Evolutionary conservation across 129 eudicot genomes (phyloP).

Genomic region (Daucus carota): DH1_v3.0 NC_030381.2:34806501-34807000

Average conservation of each 20-base stretch:
- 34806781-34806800: too few species aligned
- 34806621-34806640: constrained; percentile 1
- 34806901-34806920: too few species aligned
- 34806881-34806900: too few species aligned
- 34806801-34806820: neutral
- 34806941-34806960: too few species aligned
- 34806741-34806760: neutral
- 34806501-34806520: constrained; percentile 18
- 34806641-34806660: constrained; percentile 6
- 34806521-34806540: constrained; percentile 7
- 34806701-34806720: neutral
- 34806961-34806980: too few species aligned
- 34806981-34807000: too few species aligned
- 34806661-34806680: neutral
- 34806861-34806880: too few species aligned
- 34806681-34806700: constrained; percentile 8
- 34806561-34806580: neutral
- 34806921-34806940: too few species aligned
- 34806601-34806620: constrained; percentile 1
- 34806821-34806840: too few species aligned
- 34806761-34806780: too few species aligned
- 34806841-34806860: too few species aligned
- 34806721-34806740: neutral
- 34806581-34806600: constrained; percentile 10
- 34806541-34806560: neutral